Conservation (phyloP, 2,329 filamentous ascomycete species). For the Epichloe amarillans region DNA sequence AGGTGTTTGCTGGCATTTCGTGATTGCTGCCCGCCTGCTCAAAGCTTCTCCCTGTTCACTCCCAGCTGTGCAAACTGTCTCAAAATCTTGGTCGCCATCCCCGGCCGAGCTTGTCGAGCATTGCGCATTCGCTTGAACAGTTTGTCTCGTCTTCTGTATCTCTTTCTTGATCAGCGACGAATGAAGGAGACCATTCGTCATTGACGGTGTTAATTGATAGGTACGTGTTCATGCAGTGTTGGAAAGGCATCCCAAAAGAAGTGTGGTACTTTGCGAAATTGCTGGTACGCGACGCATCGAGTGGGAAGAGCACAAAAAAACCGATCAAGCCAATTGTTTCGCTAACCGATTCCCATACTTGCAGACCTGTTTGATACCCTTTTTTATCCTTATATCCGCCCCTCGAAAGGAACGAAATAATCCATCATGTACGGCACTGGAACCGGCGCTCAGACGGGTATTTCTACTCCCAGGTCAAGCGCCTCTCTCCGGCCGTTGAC, state of each 20-base stretch:
- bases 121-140: constrained; percentile 3
- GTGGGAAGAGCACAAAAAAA: neutral
- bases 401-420: neutral
- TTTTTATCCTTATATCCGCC: constrained; percentile 3
- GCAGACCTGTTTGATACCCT: constrained; percentile 30
- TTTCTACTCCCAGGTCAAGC: constrained; percentile 89
- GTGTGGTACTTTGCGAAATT: neutral
- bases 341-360: neutral
- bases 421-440: constrained; percentile 71
- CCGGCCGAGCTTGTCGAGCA: constrained; percentile 5
- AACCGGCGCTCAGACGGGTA: constrained; percentile 83
- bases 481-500: constrained; percentile 85
- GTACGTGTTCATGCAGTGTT: constrained; percentile 10
- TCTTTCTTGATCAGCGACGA: neutral
- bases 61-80: neutral
- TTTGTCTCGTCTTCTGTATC: neutral
- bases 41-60: neutral
- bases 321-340: neutral
- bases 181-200: constrained; percentile 9
- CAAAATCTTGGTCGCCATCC: constrained; percentile 6
- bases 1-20: constrained; percentile 3
- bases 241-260: neutral
- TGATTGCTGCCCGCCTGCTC: constrained; percentile 5
- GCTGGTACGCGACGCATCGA: neutral
- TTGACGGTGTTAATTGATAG: constrained; percentile 19